Conservation (phyloP, 495 filamentous ascomycete species). For the Pseudoneurospora amorphoporcata region DNA sequence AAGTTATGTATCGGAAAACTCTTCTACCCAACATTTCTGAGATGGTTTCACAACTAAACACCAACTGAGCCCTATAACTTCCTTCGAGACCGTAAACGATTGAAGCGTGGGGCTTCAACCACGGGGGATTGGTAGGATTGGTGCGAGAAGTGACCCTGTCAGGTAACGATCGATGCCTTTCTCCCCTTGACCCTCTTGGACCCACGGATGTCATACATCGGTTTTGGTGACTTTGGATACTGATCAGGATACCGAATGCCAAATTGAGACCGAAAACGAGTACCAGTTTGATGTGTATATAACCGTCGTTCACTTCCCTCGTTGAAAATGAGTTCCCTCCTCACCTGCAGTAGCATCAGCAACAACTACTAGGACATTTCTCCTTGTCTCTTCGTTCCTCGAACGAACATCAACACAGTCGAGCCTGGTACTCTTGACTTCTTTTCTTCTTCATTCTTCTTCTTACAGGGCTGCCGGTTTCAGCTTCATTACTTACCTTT, state of each 20-base stretch:
- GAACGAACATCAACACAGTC: not conserved
- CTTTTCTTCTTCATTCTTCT: not conserved
- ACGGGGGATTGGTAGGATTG: not conserved
- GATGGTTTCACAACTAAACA: not conserved
- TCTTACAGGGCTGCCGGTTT: not conserved
- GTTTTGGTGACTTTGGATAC: not conserved
- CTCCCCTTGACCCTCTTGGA: not conserved
- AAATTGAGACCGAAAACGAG: not conserved
- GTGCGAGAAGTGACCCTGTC: not conserved
- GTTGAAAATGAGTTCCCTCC: not conserved
- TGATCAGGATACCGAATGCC: not conserved
- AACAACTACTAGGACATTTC: not conserved
- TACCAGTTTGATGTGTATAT: not conserved
- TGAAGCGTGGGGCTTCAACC: not conserved
- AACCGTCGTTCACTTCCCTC: not conserved
- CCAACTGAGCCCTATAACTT: not conserved
- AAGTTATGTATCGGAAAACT: not conserved
- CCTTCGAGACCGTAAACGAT: not conserved
- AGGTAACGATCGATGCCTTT: not conserved
- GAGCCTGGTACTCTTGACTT: not conserved
- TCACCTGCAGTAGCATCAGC: not conserved
- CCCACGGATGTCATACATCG: not conserved
- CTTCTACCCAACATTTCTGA: not conserved
- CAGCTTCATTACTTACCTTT: not conserved
- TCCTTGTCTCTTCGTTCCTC: not conserved